Evolutionary conservation across 371 early-diverging fungal genomes (phyloP).

Genomic region (Dentiscutata heterogama): DNA sequence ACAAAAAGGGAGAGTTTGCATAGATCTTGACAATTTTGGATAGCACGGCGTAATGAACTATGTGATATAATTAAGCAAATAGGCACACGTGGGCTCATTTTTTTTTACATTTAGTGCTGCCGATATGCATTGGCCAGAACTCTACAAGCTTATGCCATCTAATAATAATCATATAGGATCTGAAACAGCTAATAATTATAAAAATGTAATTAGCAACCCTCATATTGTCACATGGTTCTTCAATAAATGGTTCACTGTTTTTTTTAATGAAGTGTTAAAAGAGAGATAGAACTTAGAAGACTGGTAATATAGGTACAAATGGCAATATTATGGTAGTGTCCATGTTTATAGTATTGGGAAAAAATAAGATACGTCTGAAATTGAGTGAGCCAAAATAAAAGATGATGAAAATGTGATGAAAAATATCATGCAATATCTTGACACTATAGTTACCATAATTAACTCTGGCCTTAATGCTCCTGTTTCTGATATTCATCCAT

Average conservation of each 20-base stretch:
- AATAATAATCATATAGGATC: background rate
- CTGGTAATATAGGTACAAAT: too few species aligned
- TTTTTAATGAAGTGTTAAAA: background rate
- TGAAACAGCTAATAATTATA: background rate
- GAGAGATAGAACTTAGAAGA: too few species aligned
- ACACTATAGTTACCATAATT: background rate
- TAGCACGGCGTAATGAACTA: background rate
- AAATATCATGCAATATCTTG: background rate
- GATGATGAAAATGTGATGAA: background rate
- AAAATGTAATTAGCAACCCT: background rate
- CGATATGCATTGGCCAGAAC: background rate
- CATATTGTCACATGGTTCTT: background rate
- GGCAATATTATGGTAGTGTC: too few species aligned
- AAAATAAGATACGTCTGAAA: too few species aligned
- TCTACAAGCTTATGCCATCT: background rate
- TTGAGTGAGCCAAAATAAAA: too few species aligned
- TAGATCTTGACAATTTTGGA: background rate
- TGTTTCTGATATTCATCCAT: background rate
- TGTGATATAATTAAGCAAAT: conserved; percentile 17
- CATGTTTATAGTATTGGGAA: too few species aligned
- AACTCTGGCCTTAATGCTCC: conserved; percentile 6
- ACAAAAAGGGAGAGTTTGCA: background rate
- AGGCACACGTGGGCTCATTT: background rate
- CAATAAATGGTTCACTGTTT: background rate
- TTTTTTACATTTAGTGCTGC: too few species aligned